phyloP scores from a whole-genome alignment of 352 stramenopile species.

The Phytophthora pistaciae region DNA sequence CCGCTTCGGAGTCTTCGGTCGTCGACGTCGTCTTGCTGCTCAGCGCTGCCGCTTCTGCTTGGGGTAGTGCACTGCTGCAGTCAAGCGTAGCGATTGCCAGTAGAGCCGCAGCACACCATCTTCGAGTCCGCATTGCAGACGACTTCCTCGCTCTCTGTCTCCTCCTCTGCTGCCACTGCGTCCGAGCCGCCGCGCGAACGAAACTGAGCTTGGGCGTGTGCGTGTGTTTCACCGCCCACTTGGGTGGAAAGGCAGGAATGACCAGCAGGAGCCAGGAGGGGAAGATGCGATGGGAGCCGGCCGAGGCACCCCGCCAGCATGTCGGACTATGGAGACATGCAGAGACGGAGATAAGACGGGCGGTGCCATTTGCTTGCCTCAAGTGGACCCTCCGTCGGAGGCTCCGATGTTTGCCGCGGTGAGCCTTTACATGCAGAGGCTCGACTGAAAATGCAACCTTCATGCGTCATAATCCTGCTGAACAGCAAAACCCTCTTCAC shows the following conservation, averaged over 20 bases:
- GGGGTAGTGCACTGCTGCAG: neutral
- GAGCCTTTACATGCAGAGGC: constrained; percentile 42
- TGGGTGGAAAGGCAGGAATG: constrained; percentile 17
- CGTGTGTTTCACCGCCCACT: constrained; percentile 1
- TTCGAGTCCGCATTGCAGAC: constrained; percentile 9
- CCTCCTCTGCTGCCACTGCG: neutral
- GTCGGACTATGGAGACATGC: neutral
- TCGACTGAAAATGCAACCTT: constrained; percentile 9
- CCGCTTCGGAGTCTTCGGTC: constrained; percentile 6
- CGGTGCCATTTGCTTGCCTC: constrained; percentile 12
- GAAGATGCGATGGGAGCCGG: constrained; percentile 24
- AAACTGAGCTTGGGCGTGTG: constrained; percentile 14
- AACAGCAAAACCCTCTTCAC: neutral
- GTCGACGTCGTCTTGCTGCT: neutral
- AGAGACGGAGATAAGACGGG: constrained; percentile 21
- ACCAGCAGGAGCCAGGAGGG: constrained; percentile 1
- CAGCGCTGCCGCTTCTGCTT: neutral
- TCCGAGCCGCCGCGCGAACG: neutral
- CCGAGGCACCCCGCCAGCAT: neutral
- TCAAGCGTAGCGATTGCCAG: constrained; percentile 9
- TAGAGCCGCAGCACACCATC: constrained; percentile 13
- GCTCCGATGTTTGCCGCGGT: constrained; percentile 7
- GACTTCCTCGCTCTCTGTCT: neutral
- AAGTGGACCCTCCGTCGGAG: neutral
- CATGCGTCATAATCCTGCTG: neutral